Base-by-base conservation (phyloP, 225 moss, liverwort and hornwort genomes). In the Anthoceros angustus region DNA sequence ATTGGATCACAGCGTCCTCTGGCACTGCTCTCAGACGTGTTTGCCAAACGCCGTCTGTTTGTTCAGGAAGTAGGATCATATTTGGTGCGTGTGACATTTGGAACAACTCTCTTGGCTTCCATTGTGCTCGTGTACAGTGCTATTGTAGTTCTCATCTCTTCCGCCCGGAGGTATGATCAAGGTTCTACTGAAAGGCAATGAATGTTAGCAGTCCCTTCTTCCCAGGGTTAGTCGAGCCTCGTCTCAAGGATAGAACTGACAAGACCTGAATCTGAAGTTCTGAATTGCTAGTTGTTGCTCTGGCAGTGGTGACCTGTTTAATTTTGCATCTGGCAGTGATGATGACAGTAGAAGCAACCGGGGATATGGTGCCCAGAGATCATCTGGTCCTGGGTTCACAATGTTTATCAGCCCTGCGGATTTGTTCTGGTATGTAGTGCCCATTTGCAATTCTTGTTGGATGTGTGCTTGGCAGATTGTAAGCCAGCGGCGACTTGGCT, bases 111-210 rank as follows among this genome's bases (percentile, higher is more conserved):
- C 60, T 80, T 98, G 78, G 84, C 89, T 63, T 98, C 98, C 39
- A 98, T 98, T 74, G 89, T 84, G 68, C 78, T 98, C 69, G 98
- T 98, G 70, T 92, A 89, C 84, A 92, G 89, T 75, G 84, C 87
- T 25, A 98, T 98, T 67, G 82, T 92, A 75, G 83, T 92, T 73
- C 89, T 98, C 62, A 86, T 92, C 68, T 89, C 98, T 42, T 98
- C 98, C 63, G 87, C 86, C 62, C 78, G 98, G 75, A 89, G 90
- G 92, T 98, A 78, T 65, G 74, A 79, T 71, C 18, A 21, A 62
- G 5, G 7, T 55, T n/a, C 55, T 62, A 42, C 39, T 46, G 63
- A 74, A 67, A 42, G 61, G 61, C 42, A 64, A 64, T 62, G 61
- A 21, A 69, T 60, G 12, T 24, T 42, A 42, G 48, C 62, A 23